Evolutionary conservation across 2,329 filamentous ascomycete genomes (phyloP).

Genomic region (Arthrinium puccinioides): DNA sequence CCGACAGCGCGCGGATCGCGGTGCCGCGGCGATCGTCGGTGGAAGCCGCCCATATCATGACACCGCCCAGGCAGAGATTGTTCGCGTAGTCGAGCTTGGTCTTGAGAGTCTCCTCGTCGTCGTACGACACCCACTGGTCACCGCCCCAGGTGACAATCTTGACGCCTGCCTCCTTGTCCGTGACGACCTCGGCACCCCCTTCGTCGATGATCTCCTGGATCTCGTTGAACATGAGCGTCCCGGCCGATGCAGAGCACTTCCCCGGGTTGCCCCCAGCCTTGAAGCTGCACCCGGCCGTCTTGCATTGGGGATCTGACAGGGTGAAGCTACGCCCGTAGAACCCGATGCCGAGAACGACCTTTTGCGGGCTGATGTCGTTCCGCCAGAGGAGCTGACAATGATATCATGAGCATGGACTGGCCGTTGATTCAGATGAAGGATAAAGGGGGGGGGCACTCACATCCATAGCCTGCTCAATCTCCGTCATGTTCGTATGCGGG

Average conservation of each 20-base stretch:
- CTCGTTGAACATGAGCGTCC: background rate
- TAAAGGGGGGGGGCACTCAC: no score
- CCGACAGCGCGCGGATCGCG: background rate
- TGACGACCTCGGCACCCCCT: background rate
- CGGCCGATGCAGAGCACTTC: background rate
- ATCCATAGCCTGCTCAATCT: constrained; percentile 33
- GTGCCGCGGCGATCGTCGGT: no score
- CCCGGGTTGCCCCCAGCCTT: background rate
- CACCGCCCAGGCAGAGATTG: constrained; percentile 17
- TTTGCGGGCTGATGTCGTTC: constrained; percentile 30
- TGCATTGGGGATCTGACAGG: constrained; percentile 17
- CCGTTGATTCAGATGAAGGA: no score
- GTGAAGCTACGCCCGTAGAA: constrained; percentile 34
- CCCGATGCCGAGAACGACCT: constrained; percentile 35
- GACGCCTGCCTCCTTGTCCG: constrained; percentile 17
- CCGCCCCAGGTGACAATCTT: constrained; percentile 17
- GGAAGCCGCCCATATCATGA: constrained; percentile 6
- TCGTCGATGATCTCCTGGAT: background rate
- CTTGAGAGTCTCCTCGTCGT: constrained; percentile 20
- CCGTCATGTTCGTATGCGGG: constrained; percentile 39
- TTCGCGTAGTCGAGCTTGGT: constrained; percentile 19
- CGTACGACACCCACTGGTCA: constrained; percentile 25
- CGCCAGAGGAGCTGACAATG: constrained; percentile 46
- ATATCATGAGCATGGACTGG: no score
- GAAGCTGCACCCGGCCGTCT: constrained; percentile 1